phyloP scores from a whole-genome alignment of 2,329 filamentous ascomycete species.

The Fusarium globosum region DNA sequence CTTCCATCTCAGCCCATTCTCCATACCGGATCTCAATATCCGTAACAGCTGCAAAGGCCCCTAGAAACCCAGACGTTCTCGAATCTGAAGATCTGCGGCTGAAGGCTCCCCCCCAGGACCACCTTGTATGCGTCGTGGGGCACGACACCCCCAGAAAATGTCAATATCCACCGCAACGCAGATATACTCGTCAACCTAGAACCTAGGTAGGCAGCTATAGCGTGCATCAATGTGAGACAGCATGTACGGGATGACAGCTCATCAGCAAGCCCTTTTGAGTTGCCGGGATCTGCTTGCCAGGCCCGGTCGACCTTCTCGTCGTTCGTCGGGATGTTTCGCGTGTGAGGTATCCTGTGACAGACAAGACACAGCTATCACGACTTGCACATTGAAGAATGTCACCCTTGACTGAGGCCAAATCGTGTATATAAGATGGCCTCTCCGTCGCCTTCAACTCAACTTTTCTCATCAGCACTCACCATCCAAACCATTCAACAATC shows the following conservation, averaged over 20 bases:
- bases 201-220: conserved; percentile 16
- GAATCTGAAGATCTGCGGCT: conserved; percentile 19
- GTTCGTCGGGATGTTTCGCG: conserved; percentile 35
- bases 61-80: conserved; percentile 27
- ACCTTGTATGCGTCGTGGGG: background rate
- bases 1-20: conserved; percentile 25
- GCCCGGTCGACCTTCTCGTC: conserved; percentile 2
- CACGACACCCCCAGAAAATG: conserved; percentile 22
- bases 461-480: conserved; percentile 37
- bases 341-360: conserved; percentile 8
- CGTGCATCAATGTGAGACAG: conserved; percentile 41
- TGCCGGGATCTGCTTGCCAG: conserved; percentile 26
- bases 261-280: conserved; percentile 29
- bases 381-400: conserved; percentile 13
- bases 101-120: background rate
- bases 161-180: conserved; percentile 22
- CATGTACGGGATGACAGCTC: conserved; percentile 33
- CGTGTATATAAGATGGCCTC: conserved; percentile 42
- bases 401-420: conserved; percentile 16
- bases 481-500: conserved; percentile 39
- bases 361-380: conserved; percentile 18
- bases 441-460: conserved; percentile 21
- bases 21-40: conserved; percentile 24
- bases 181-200: conserved; percentile 1
- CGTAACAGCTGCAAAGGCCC: conserved; percentile 14